Evolutionary conservation across 768 basidiomycete species (phyloP), one percentile per base, ranked within the genome.

Genomic region (Xerocomellus dryophilus): DNA sequence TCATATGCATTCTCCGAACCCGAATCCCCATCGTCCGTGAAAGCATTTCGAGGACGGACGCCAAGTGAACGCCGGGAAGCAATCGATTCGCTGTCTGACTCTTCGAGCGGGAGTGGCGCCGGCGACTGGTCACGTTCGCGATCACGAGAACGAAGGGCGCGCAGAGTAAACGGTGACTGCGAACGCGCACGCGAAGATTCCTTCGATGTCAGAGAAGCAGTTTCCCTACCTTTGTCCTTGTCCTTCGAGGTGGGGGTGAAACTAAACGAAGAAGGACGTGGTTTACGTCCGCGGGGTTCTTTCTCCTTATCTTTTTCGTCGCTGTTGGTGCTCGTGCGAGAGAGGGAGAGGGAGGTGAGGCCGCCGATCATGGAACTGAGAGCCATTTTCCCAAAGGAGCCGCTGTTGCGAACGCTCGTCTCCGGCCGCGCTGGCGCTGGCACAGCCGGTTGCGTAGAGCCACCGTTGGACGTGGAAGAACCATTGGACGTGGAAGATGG

Each of bases 151-250:
- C 88, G 80, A 52, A 83, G 80, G 32, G 88, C 78, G 40, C 90
- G 78, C 52, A 91, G 80, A 40, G 75, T 76, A 68, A 97, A 96
- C 39, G 94, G 90, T 2, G 92, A 91, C 61, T 85, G 78, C 43
- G 89, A 87, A 36, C 91, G 84, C 14, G 87, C 79, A 53, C 88
- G 86, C 11, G 77, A 76, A 5, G 71, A 70, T 44, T 78, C 81
- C 47, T 78, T 78, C n/a, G 81, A 79, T 20, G 61, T 58, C 38
- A 68, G 57, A 20, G 80, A 79, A 42, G 71, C 65, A 69, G 35
- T 68, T 25, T 66, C 68, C 31, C 64, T 67, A 2, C 70, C 73
- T 41, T 66, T 70, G 21, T 63, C 61, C 11, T 71, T 69, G 17
- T 71, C 68, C 36, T 73, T 74, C 5, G 61, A 21, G 10, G 70